These are phyloP conservation scores for Paralagenidium karlingii DNA, from an alignment of 352 stramenopile genomes.

Conservation along the genomic window DNA sequence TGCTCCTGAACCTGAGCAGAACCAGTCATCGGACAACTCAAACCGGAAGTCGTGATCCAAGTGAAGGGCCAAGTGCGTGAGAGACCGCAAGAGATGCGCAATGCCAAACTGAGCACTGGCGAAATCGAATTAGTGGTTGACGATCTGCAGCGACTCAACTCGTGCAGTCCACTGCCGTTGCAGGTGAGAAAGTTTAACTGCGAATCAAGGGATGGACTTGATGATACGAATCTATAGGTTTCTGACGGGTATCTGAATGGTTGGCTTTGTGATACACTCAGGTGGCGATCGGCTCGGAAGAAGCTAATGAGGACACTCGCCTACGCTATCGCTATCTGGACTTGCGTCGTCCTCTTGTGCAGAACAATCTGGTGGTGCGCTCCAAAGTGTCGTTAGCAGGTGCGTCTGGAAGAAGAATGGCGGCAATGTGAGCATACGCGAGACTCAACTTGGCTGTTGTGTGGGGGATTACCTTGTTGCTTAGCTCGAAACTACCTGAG, in stretches of 20 bases:
- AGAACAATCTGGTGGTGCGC: conserved; percentile 70
- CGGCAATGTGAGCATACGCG: not conserved
- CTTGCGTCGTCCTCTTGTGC: conserved; percentile 51
- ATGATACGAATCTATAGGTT: too few species aligned
- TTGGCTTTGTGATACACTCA: too few species aligned
- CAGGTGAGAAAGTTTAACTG: too few species aligned
- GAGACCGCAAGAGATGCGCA: conserved; percentile 49
- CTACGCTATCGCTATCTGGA: conserved; percentile 74
- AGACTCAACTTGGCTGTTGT: not conserved
- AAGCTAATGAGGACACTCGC: conserved; percentile 60
- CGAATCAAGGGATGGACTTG: too few species aligned
- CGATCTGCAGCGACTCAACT: conserved; percentile 42
- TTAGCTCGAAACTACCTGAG: conserved; percentile 50
- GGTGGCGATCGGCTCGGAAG: conserved; percentile 34
- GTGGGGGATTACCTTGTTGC: too few species aligned
- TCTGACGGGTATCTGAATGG: too few species aligned
- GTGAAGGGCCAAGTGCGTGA: conserved; percentile 41
- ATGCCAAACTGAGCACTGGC: conserved; percentile 56
- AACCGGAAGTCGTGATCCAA: conserved; percentile 61
- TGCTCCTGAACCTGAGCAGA: conserved; percentile 4
- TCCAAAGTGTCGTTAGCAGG: conserved; percentile 58
- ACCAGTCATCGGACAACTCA: conserved; percentile 32
- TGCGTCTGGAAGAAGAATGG: conserved; percentile 1
- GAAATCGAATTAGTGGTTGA: conserved; percentile 64
- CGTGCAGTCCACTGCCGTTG: conserved; percentile 29